A percentile compares a stretch with the other conserved stretches of the same genome.
Conservation (phyloP, 768 basidiomycete genomes). For the Lactifluus hygrophoroides region DNA sequence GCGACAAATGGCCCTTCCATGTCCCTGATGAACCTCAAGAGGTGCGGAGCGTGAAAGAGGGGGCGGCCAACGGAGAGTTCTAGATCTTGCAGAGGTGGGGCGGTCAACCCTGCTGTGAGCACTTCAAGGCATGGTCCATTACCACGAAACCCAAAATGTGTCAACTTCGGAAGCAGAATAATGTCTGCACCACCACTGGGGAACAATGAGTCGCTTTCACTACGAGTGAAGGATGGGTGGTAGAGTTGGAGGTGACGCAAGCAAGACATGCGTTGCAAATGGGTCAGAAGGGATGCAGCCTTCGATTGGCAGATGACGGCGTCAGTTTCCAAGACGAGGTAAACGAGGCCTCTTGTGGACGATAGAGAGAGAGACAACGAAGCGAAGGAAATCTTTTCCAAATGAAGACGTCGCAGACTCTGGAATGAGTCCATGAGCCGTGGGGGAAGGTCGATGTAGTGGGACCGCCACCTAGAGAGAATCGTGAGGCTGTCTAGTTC, state of each 20-base stretch:
- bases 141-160: neutral
- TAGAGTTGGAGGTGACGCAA: neutral
- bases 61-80: neutral
- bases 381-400: neutral
- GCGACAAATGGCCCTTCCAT: neutral
- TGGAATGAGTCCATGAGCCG: neutral
- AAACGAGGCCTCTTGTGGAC: no score
- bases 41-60: neutral
- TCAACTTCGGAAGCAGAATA: no score
- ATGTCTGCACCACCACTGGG: neutral
- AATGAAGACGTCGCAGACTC: neutral
- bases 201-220: neutral
- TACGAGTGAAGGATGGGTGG: no score
- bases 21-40: neutral
- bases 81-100: neutral
- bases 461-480: neutral
- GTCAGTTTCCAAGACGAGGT: no score
- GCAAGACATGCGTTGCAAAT: no score
- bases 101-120: neutral
- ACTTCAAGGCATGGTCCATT: neutral
- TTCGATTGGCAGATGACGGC: neutral
- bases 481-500: neutral
- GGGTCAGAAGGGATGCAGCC: neutral
- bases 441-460: neutral
- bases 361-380: no score